phyloP scores from a whole-genome alignment of 1,139 yeast species.

The Protomyces macrosporus region DNA sequence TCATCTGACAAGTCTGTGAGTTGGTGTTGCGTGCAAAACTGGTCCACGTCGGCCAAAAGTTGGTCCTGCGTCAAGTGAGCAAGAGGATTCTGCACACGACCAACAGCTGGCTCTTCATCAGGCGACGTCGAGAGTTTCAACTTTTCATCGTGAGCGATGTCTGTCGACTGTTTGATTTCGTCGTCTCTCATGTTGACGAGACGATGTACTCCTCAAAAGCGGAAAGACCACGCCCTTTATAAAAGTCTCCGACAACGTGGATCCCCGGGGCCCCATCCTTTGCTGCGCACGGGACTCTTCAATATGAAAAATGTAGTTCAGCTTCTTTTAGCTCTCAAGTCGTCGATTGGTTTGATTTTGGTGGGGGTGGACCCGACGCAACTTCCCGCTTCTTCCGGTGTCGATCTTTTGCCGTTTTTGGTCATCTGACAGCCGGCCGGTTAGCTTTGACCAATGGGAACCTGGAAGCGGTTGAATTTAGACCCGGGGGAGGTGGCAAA shows the following conservation, averaged over 20 bases:
- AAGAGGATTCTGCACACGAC: constrained; percentile 50
- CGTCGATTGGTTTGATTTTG: too few species aligned
- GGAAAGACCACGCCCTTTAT: background rate
- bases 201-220: background rate
- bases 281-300: too few species aligned
- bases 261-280: too few species aligned
- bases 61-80: constrained; percentile 59
- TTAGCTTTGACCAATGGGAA: too few species aligned
- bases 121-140: background rate
- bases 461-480: too few species aligned
- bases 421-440: too few species aligned
- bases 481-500: too few species aligned
- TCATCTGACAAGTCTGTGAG: constrained; percentile 33
- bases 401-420: too few species aligned
- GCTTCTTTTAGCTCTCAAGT: too few species aligned
- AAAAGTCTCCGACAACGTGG: background rate
- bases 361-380: too few species aligned
- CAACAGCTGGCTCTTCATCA: background rate
- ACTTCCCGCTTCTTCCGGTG: too few species aligned
- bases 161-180: background rate
- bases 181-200: background rate
- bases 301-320: too few species aligned
- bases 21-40: constrained; percentile 48
- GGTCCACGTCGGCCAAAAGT: constrained; percentile 65
- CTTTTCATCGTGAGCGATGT: background rate